Percentiles rank a stretch among this genome's conserved stretches.
These are phyloP conservation scores for Balakata baccata DNA, from an alignment of 345 rosid species.

Conservation along the genomic window DNA sequence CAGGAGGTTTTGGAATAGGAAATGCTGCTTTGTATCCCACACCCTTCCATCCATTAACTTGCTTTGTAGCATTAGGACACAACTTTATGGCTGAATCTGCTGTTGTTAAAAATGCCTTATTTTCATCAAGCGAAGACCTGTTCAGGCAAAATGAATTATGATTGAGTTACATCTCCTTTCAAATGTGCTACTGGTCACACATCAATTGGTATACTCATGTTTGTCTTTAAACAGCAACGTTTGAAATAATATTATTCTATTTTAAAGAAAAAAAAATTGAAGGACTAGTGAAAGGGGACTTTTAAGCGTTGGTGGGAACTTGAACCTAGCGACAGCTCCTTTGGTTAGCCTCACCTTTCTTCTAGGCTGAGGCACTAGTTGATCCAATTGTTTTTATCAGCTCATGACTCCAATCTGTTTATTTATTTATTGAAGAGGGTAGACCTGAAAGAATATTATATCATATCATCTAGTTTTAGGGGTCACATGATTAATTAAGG, in stretches of 20 bases:
- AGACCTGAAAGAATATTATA: neutral
- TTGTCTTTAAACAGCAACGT: neutral
- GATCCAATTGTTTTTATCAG: neutral
- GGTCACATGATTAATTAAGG: no score
- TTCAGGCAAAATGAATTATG: constrained; percentile 20
- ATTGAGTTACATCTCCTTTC: constrained; percentile 1
- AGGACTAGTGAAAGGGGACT: no score
- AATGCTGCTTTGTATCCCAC: constrained; percentile 77
- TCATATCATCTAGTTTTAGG: no score
- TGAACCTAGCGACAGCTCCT: neutral
- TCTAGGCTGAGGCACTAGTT: neutral
- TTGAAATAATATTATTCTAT: neutral
- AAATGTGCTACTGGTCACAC: neutral
- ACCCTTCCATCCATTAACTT: constrained; percentile 82
- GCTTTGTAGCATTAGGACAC: constrained; percentile 61
- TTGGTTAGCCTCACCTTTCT: neutral
- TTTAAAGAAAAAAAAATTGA: neutral
- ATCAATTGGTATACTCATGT: neutral
- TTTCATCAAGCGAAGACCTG: constrained; percentile 96
- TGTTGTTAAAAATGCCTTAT: constrained; percentile 78
- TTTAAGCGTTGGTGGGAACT: neutral
- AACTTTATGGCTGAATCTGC: constrained; percentile 78
- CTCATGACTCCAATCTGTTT: neutral
- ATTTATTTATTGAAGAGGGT: neutral
- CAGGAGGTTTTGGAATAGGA: constrained; percentile 77